Evolutionary conservation across 768 basidiomycete species (phyloP).

Genomic region (Psilocybe cubensis): DNA sequence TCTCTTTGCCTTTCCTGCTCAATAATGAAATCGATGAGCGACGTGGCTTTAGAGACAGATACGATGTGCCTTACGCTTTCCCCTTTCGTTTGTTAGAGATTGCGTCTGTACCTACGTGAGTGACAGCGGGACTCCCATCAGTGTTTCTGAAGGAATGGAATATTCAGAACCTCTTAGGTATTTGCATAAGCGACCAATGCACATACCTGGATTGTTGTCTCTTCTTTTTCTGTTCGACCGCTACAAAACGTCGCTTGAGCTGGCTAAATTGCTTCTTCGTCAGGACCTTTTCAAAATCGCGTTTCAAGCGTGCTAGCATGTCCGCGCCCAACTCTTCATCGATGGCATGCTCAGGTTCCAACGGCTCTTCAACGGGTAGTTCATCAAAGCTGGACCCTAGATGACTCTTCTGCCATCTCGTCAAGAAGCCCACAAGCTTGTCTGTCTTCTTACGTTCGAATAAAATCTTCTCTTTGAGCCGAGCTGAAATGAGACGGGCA

Average conservation of each 20-base stretch:
- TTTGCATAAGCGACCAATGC: background rate
- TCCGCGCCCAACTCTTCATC: background rate
- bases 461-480: background rate
- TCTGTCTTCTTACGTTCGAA: background rate
- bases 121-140: background rate
- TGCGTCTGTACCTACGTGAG: background rate
- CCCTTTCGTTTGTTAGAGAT: background rate
- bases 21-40: background rate
- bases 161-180: background rate
- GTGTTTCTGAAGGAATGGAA: background rate
- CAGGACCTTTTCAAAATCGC: background rate
- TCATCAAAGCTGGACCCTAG: background rate
- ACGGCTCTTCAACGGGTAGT: background rate
- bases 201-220: background rate
- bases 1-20: background rate
- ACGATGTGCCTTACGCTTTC: background rate
- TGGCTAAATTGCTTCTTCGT: background rate
- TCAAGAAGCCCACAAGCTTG: background rate
- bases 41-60: background rate
- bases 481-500: background rate
- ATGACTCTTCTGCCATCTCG: background rate
- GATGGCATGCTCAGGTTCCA: background rate
- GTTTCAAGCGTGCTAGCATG: background rate
- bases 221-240: background rate
- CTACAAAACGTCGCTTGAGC: background rate